These are phyloP conservation scores for Tetradesmus lagerheimii DNA, from an alignment of 139 green algal genomes.

Conservation along the genomic window DNA sequence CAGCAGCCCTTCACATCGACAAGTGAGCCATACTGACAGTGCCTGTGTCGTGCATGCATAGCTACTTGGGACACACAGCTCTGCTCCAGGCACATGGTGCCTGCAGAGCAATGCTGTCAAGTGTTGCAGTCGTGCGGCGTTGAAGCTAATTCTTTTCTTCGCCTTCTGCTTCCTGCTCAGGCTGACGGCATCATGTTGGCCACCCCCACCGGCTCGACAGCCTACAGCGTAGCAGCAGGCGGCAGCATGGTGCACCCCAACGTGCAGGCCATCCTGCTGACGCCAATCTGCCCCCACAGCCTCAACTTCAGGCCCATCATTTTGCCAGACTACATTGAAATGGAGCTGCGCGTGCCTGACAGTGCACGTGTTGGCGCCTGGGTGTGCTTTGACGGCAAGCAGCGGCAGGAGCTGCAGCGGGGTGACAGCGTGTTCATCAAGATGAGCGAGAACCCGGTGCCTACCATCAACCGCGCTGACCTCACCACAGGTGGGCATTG, in stretches of 20 bases:
- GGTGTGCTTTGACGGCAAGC: constrained; percentile 97
- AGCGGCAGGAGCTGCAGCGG: constrained; percentile 81
- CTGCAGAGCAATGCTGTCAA: too few species aligned
- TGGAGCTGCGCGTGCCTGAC: constrained; percentile 84
- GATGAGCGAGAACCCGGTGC: constrained; percentile 95
- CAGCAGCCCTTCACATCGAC: too few species aligned
- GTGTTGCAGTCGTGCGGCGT: too few species aligned
- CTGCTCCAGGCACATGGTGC: too few species aligned
- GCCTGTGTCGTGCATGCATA: too few species aligned
- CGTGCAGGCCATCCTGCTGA: constrained; percentile 94
- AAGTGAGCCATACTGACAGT: too few species aligned
- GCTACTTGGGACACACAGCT: too few species aligned
- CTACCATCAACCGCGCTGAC: constrained; percentile 95
- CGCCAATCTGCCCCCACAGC: constrained; percentile 95
- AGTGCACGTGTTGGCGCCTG: constrained; percentile 87
- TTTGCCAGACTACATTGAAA: constrained; percentile 92
- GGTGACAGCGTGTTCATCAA: constrained; percentile 88
- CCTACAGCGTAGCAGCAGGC: constrained; percentile 95
- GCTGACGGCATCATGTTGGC: constrained; percentile 96
- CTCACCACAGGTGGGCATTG: constrained; percentile 81
- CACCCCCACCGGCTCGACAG: constrained; percentile 96
- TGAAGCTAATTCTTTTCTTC: too few species aligned
- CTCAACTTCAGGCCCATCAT: constrained; percentile 97
- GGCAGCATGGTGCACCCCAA: constrained; percentile 94
- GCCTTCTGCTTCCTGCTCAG: constrained; percentile 48